Percentiles rank a stretch among this genome's conserved stretches.
Evolutionary conservation across 1,139 yeast genomes (phyloP).

Genomic region (Sugiyamaella sp.): DNA sequence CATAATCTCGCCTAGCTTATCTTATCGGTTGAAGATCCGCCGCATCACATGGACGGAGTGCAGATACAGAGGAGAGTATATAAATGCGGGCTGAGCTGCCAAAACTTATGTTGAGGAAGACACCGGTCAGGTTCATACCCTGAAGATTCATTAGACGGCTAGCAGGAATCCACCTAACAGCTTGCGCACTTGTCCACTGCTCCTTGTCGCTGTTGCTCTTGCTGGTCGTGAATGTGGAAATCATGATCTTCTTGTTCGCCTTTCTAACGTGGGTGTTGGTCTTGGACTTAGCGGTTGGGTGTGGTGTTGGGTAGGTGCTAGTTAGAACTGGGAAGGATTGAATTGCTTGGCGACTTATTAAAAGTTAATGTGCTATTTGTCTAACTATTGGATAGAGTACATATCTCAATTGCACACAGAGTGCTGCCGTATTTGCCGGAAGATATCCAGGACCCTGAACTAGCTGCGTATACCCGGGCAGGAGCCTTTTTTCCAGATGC

Average conservation of each 20-base stretch:
- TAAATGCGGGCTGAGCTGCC: background rate
- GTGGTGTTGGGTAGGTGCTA: slow-evolving; percentile 20
- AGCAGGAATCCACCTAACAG: background rate
- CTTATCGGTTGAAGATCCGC: slow-evolving; percentile 11
- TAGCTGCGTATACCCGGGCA: slow-evolving; percentile 41
- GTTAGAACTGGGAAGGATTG: background rate
- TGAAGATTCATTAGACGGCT: background rate
- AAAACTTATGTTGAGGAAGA: slow-evolving; percentile 5
- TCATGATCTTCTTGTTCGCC: slow-evolving; percentile 2
- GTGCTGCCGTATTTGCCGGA: slow-evolving; percentile 39
- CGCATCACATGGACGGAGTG: slow-evolving; percentile 12
- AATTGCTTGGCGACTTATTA: too few species aligned
- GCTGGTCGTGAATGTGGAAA: slow-evolving; percentile 1
- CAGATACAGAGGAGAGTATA: background rate
- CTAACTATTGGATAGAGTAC: slow-evolving; percentile 39
- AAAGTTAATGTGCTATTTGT: background rate
- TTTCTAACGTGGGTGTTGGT: slow-evolving; percentile 43
- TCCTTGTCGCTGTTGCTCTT: background rate
- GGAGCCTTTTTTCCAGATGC: slow-evolving; percentile 70
- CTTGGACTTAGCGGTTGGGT: slow-evolving; percentile 18
- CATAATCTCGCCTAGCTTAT: slow-evolving; percentile 3
- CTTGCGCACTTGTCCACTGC: background rate
- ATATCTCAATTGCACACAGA: slow-evolving; percentile 49
- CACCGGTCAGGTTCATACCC: background rate
- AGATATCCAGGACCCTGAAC: slow-evolving; percentile 32